A percentile compares a stretch with the other conserved stretches of the same genome.
These are phyloP conservation scores for Tagetes patula DNA, from an alignment of 129 eudicot genomes.

Conservation along the genomic window DNA sequence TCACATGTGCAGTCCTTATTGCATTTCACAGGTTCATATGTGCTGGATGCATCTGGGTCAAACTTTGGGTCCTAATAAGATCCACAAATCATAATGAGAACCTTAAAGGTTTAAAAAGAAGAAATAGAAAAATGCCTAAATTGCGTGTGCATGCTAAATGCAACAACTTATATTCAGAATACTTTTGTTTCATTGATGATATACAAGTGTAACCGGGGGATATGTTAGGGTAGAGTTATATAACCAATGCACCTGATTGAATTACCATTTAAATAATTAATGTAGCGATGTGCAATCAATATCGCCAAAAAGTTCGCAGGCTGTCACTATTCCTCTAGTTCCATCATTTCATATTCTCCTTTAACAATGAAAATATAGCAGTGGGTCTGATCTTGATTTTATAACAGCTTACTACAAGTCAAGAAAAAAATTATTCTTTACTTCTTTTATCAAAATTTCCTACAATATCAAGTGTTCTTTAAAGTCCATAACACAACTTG, in stretches of 20 bases:
- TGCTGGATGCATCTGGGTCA: conserved; percentile 75
- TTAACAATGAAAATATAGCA: background rate
- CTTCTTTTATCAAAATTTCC: background rate
- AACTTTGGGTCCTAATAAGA: conserved; percentile 83
- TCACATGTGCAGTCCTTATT: conserved; percentile 77
- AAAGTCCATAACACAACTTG: background rate
- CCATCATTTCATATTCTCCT: background rate
- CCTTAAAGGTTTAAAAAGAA: background rate
- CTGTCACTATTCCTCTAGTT: background rate
- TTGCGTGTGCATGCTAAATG: background rate
- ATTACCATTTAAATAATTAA: background rate
- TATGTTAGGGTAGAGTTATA: background rate
- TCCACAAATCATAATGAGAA: conserved; percentile 15
- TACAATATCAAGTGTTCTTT: conserved; percentile 2
- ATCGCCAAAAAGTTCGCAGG: background rate
- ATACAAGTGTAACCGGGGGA: background rate
- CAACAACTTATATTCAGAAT: background rate
- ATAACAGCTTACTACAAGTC: background rate
- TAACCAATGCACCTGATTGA: background rate
- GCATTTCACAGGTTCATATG: conserved; percentile 77
- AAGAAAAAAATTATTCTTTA: background rate
- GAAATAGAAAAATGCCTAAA: background rate
- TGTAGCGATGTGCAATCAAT: background rate
- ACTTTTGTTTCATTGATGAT: background rate
- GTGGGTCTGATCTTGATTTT: background rate